Base-by-base conservation (phyloP, 352 stramenopile species). In the Phytophthora pistaciae region DNA sequence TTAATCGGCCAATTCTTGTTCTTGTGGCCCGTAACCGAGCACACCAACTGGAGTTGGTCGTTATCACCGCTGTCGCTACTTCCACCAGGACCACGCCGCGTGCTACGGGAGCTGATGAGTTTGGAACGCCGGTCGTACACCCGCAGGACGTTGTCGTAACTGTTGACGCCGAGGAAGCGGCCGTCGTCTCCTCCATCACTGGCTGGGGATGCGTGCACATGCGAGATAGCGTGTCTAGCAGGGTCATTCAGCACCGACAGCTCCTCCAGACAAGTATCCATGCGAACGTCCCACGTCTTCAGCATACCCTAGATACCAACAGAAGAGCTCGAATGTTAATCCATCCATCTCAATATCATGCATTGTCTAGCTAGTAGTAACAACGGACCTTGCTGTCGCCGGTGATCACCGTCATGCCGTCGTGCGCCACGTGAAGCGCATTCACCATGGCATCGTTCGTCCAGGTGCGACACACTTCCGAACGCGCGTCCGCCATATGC, bases 1-100 rank as follows among this genome's bases (percentile, higher is more conserved):
- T 95, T 95, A 65, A 97, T 96, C 8, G 91, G 91, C 91, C 91
- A 97, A 68, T 96, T 96, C 75, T 96, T 97, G 80, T 95, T 97
- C 69, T 94, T 95, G 74, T 97, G 89, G 54, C 91, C 85, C 36
- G 85, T 88, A 20, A 96, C 86, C 57, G 85, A 89, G 68, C 87
- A 93, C 20, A 88, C 82, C 23, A 96, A 70, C 56, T 95, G 87
- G 70, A 96, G 84, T 60, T 91, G 87, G 63, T 96, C 89, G 46
- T 87, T 81, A 21, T 87, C 84, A 49, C 83, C 71, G 3, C 72
- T 84, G 57, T 85, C 87, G 49, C 56, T 66, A 20, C 63, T 42
- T 40, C 64, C 75, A 40, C 61, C 62, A 65, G 70, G 40, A 11
- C 70, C 70, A 56, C 70, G 74, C 40, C 69, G 70, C 8, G 64